These are phyloP conservation scores for Rheum nobile DNA, from an alignment of 148 eudicot genomes.

Conservation along the genomic window DNA sequence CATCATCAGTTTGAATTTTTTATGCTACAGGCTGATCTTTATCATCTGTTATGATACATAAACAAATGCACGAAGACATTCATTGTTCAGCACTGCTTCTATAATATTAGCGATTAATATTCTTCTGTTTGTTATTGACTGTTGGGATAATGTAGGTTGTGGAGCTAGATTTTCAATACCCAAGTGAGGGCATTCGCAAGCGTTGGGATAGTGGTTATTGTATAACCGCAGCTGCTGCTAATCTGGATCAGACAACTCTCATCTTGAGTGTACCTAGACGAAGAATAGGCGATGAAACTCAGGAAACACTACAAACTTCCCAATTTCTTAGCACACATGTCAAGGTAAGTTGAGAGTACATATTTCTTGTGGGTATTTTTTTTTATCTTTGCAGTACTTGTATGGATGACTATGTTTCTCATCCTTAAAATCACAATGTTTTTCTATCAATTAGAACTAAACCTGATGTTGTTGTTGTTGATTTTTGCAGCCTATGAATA, in stretches of 20 bases:
- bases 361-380: neutral
- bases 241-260: conserved; percentile 70
- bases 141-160: conserved; percentile 38
- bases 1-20: neutral
- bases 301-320: conserved; percentile 80
- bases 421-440: neutral
- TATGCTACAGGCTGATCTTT: neutral
- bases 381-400: neutral
- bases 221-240: conserved; percentile 77
- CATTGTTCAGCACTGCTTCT: neutral
- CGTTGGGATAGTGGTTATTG: conserved; percentile 81
- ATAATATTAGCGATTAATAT: neutral
- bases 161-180: conserved; percentile 84
- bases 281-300: conserved; percentile 71
- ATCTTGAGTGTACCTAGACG: conserved; percentile 81
- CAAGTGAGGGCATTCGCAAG: conserved; percentile 83
- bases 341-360: conserved; percentile 36
- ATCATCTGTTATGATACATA: neutral
- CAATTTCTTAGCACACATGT: conserved; percentile 90
- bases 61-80: neutral
- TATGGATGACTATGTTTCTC: neutral
- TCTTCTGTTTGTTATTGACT: conserved; percentile 4
- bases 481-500: conserved; percentile 84
- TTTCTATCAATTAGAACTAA: neutral
- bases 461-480: conserved; percentile 3